Evolutionary conservation across 2,329 filamentous ascomycete species (phyloP).

Genomic region (Phoma sp.): DNA sequence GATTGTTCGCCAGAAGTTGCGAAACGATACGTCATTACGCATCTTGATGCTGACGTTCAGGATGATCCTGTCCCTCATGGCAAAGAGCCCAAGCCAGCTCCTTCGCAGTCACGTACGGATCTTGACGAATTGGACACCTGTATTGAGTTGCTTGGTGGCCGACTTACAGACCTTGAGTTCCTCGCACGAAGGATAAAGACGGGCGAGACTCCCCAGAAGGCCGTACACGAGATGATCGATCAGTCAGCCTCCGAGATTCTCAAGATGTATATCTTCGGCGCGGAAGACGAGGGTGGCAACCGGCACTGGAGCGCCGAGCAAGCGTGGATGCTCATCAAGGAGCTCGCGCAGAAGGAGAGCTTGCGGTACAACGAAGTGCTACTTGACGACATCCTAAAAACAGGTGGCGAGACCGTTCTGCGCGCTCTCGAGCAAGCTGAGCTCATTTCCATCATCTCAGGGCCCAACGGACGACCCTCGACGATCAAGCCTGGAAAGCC

Average conservation of each 20-base stretch:
- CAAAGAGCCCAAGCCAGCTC: slow-evolving; percentile 50
- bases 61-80: slow-evolving; percentile 50
- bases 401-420: slow-evolving; percentile 75
- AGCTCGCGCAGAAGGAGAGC: slow-evolving; percentile 70
- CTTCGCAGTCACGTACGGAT: slow-evolving; percentile 59
- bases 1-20: slow-evolving; percentile 85
- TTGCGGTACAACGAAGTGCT: slow-evolving; percentile 88
- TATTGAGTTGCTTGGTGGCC: slow-evolving; percentile 83
- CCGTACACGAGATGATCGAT: slow-evolving; percentile 86
- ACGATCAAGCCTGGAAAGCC: slow-evolving; percentile 82
- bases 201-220: slow-evolving; percentile 80
- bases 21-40: slow-evolving; percentile 86
- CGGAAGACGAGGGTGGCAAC: slow-evolving; percentile 59
- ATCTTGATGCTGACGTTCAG: slow-evolving; percentile 65
- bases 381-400: slow-evolving; percentile 75
- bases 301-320: slow-evolving; percentile 82
- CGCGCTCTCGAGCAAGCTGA: slow-evolving; percentile 84
- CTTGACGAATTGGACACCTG: slow-evolving; percentile 78
- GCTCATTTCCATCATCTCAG: slow-evolving; percentile 76
- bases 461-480: slow-evolving; percentile 76
- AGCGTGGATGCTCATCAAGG: slow-evolving; percentile 87
- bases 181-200: slow-evolving; percentile 87
- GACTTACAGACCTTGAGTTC: slow-evolving; percentile 94
- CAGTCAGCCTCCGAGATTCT: slow-evolving; percentile 89
- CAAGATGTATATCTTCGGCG: slow-evolving; percentile 82